Base-by-base conservation (phyloP, 1,139 yeast species). In the Eremothecium gossypii region DNA sequence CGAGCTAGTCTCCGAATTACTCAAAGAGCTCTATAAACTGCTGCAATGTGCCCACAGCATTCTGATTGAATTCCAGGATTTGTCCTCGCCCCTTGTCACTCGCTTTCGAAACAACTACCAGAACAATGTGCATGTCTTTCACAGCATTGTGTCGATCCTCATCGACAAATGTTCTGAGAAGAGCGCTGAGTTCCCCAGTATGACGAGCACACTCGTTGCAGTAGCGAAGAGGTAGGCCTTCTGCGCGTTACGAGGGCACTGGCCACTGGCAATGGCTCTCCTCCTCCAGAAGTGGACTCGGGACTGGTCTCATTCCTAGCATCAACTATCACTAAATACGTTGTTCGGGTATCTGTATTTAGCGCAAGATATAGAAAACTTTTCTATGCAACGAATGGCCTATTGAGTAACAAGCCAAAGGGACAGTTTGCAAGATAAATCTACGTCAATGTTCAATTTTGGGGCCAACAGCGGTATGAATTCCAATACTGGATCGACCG, bases 101-200 rank as follows among this genome's bases (percentile, higher is more conserved):
- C 56, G 58, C 39, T 33, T 56, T 29, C 48, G 55, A 23, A 57
- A 58, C 34, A 61, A 56, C 29, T 55, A 54, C 40, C 58, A 55
- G 28, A 56, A 58, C 12, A 42, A 56, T 10, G 36, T 57, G 12
- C 57, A 54, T 36, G 55, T 53, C 17, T 55, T 55, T 30, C 60
- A 55, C 37, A 45, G 54, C 9, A 52, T 61, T 10, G 42, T 58
- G 17, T 55, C 54, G 38, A 48, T 51, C 2, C 42, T 58, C 26
- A 50, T 55, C 3, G 59, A 57, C 9, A 50, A 39, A 30, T 57
- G 62, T 36, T 39, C 53, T 10, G 49, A 45, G 12, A 49, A 51
- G 31, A 45, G 53, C 2, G 33, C 35, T 4, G 39, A 44, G 10
- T 47, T 47, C 35, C 39, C 48, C 8, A 39, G 42, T 10, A 42